Evolutionary conservation across 768 basidiomycete species (phyloP).

Genomic region (Boletus barrowsii): DNA sequence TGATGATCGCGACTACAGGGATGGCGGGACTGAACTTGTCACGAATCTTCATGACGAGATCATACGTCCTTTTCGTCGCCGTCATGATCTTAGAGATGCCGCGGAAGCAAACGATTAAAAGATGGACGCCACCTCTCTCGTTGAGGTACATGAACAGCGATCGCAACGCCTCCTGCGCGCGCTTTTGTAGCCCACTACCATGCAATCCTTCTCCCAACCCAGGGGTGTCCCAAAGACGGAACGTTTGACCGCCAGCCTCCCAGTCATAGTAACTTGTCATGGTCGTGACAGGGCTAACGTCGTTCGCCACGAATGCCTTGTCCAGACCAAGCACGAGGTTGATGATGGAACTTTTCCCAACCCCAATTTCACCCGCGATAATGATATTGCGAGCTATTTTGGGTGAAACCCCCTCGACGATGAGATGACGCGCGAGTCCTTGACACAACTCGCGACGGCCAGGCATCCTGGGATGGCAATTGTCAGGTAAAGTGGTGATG

Average conservation of each 20-base stretch:
- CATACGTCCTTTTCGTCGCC: constrained; percentile 18
- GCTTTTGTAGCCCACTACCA: constrained; percentile 16
- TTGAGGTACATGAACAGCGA: constrained; percentile 20
- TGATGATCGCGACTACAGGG: constrained; percentile 30
- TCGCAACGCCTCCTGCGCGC: constrained; percentile 20
- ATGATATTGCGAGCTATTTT: constrained; percentile 23
- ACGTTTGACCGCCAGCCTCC: constrained; percentile 7
- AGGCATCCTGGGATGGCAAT: constrained; percentile 19
- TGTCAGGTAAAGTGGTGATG: constrained; percentile 19
- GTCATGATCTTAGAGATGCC: constrained; percentile 16
- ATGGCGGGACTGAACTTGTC: constrained; percentile 11
- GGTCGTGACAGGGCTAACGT: constrained; percentile 19
- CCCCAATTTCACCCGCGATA: constrained; percentile 26
- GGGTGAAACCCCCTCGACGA: constrained; percentile 19
- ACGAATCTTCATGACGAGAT: constrained; percentile 16
- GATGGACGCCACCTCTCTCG: constrained; percentile 22
- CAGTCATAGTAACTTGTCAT: constrained; percentile 10
- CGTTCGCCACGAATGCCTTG: constrained; percentile 14
- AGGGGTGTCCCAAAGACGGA: constrained; percentile 30
- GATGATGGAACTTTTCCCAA: constrained; percentile 29
- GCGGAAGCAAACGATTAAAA: constrained; percentile 27
- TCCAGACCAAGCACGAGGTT: constrained; percentile 26
- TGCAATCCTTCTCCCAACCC: constrained; percentile 26
- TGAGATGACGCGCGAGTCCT: constrained; percentile 11
- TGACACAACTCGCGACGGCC: constrained; percentile 20